Base-by-base conservation (phyloP, 768 basidiomycete species). In the Lentinus brumalis region DNA sequence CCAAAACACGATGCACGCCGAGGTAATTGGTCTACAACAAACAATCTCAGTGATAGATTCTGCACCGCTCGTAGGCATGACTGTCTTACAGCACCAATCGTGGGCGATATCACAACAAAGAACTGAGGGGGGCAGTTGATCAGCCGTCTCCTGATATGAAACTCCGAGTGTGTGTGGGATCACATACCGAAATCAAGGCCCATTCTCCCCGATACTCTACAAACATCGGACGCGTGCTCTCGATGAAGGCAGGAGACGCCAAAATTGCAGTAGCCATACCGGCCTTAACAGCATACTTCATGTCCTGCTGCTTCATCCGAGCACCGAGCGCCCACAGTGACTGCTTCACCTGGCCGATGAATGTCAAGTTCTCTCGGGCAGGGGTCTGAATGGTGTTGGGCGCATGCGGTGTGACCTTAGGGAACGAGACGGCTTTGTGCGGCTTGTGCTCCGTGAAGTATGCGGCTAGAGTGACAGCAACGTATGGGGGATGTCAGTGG, bases 71-170 rank as follows among this genome's bases (percentile, higher is more conserved):
- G 31, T 47, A 50, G 35, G 29, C 15, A 49, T 7, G 39, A 53
- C 11, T n/a, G 77, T 75, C 83, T 68, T 68, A 92, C 91, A 39
- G 88, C 91, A 53, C 94, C 94, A 44, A 95, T 91, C 2, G 92
- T 93, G 0, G 92, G 92, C 8, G 90, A 91, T 67, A 94, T 88
- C n/a, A 95, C 91, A n/a, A 91, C 86, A 66, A 94, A 92, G 74
- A 88, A 92, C 89, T 91, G 56, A 5, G 0, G 12, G 5, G 2
- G 35, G 39, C 26, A 5, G 16, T 38, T 4, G 7, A 42, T 53
- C 38, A 65, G 69, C 18, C 63, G 53, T 11, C 18, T 3, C 35
- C 57, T 53, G 56, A 35, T 57, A 30, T 9, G 3, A 16, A 9
- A 42, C n/a, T 16, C 47, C 3, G 29, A 44, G 7, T 0, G 45